A percentile compares a stretch with the other conserved stretches of the same genome.
These are phyloP conservation scores for Calonectria hawksworthii DNA, from an alignment of 2,329 filamentous ascomycete genomes.

Conservation along the genomic window DNA sequence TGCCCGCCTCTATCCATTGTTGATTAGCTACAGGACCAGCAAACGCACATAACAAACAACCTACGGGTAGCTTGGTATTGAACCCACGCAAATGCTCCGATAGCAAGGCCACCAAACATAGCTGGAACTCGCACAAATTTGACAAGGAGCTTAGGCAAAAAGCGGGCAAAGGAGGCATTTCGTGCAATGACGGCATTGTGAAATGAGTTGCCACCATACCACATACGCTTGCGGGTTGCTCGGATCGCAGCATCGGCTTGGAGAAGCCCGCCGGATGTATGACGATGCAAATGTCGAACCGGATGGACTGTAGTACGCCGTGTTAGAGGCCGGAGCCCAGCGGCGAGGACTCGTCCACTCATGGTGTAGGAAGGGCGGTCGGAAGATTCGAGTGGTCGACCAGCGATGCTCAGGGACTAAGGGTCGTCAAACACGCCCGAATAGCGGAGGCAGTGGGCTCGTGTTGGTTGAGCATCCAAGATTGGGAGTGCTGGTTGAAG, in stretches of 20 bases:
- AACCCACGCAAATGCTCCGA: conserved; percentile 90
- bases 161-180: conserved; percentile 74
- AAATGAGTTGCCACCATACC: conserved; percentile 86
- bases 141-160: conserved; percentile 88
- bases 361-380: conserved; percentile 42
- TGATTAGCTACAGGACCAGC: conserved; percentile 40
- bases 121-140: conserved; percentile 92
- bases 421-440: conserved; percentile 44
- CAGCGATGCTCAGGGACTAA: conserved; percentile 36
- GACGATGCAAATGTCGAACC: conserved; percentile 75
- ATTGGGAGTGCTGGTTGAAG: conserved; percentile 29
- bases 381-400: conserved; percentile 32
- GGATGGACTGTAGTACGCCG: conserved; percentile 70
- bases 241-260: conserved; percentile 75
- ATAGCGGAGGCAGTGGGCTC: conserved; percentile 35
- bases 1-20: conserved; percentile 59
- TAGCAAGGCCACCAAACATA: conserved; percentile 89
- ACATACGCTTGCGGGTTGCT: conserved; percentile 74
- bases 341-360: conserved; percentile 68
- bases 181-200: conserved; percentile 81
- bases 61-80: conserved; percentile 94
- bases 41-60: conserved; percentile 61
- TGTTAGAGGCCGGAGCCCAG: conserved; percentile 77
- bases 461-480: conserved; percentile 38
- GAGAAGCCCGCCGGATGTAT: conserved; percentile 78